Percentiles rank a stretch among this genome's conserved stretches.
Evolutionary conservation across 2,329 filamentous ascomycete genomes (phyloP).

Genomic region (Epichloe sibirici): DNA sequence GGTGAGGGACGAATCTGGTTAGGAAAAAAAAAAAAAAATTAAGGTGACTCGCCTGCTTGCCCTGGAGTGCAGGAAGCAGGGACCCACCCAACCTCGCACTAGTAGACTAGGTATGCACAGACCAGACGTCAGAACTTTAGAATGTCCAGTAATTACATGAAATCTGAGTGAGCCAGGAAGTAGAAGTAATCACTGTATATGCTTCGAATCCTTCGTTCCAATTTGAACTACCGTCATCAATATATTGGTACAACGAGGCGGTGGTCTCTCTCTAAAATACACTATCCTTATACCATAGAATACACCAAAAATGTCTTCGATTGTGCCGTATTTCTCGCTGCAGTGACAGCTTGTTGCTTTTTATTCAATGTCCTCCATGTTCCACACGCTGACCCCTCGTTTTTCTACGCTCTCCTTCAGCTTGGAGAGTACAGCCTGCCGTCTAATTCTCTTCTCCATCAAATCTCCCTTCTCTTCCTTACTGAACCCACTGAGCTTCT

Average conservation of each 20-base stretch:
- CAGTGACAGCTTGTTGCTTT: not conserved
- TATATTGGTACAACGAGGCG: not conserved
- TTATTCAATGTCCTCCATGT: conserved; percentile 36
- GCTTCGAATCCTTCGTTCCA: too few species aligned
- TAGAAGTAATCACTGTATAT: too few species aligned
- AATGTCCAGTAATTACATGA: too few species aligned
- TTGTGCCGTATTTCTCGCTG: not conserved
- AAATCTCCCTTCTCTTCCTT: conserved; percentile 44
- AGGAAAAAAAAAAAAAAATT: not conserved
- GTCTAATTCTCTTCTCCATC: conserved; percentile 39
- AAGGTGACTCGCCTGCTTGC: not conserved
- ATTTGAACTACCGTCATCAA: not conserved
- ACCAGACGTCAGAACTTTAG: too few species aligned
- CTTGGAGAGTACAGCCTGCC: conserved; percentile 40
- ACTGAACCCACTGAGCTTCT: conserved; percentile 51
- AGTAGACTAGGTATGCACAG: not conserved
- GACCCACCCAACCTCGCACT: not conserved
- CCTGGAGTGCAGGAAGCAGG: not conserved
- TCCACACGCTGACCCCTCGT: conserved; percentile 37
- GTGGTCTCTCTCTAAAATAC: not conserved
- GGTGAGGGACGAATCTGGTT: conserved; percentile 1
- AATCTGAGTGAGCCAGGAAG: too few species aligned
- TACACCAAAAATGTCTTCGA: conserved; percentile 7
- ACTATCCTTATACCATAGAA: conserved; percentile 10
- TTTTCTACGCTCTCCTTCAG: conserved; percentile 37